These are phyloP conservation scores for Polytrichum formosum DNA, from an alignment of 225 moss, liverwort and hornwort genomes.

Conservation along the genomic window DNA sequence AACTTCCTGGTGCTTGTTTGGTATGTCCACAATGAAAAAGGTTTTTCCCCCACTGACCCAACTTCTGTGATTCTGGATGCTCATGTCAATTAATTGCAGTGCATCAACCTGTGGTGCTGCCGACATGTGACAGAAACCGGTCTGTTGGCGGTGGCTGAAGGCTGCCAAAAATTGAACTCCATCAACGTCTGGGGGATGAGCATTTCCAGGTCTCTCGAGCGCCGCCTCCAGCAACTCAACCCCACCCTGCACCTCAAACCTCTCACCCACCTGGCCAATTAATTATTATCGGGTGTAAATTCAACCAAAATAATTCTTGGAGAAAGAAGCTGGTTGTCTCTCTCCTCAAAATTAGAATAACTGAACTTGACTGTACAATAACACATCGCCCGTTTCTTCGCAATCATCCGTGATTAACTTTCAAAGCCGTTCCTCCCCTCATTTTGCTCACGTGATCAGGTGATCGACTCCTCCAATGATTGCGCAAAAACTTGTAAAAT, in stretches of 20 bases:
- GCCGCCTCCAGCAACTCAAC: slow-evolving; percentile 49
- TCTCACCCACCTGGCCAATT: slow-evolving; percentile 8
- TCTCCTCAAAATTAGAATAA: too few species aligned
- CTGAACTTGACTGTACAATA: too few species aligned
- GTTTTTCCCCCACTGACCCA: not conserved
- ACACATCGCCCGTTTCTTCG: too few species aligned
- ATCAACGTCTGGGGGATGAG: slow-evolving; percentile 95
- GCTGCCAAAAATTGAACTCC: slow-evolving; percentile 46
- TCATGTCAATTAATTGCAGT: slow-evolving; percentile 15
- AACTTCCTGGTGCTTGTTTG: too few species aligned
- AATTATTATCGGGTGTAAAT: not conserved
- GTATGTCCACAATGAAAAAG: not conserved
- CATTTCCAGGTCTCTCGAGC: slow-evolving; percentile 58
- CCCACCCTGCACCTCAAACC: slow-evolving; percentile 68
- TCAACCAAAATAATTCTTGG: not conserved
- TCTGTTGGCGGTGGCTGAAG: slow-evolving; percentile 52
- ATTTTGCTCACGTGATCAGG: too few species aligned
- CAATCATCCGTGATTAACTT: too few species aligned
- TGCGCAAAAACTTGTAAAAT: too few species aligned
- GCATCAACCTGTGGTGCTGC: slow-evolving; percentile 93
- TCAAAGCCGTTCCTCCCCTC: too few species aligned
- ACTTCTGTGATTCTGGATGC: not conserved
- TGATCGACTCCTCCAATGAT: too few species aligned
- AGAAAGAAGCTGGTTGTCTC: too few species aligned
- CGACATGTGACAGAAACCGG: slow-evolving; percentile 76